Evolutionary conservation across 441 rosid species (phyloP), one percentile per base, ranked within the genome.

Genomic region (Kokia cookei): DNA sequence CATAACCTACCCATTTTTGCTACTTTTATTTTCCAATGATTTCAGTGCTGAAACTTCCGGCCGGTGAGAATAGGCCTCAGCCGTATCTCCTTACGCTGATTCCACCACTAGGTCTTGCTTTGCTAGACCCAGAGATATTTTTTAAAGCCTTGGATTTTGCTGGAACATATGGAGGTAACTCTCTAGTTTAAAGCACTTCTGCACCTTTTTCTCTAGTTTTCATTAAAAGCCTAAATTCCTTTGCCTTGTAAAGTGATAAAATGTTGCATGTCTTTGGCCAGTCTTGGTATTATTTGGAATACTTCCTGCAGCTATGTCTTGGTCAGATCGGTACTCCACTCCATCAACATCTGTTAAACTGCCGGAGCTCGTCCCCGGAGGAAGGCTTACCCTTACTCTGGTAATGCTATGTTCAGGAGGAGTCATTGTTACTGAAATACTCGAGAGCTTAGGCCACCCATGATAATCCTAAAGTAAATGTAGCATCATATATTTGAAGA

Each of bases 111-210:
- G 57, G 75, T 48, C 86, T 94, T 65, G 82, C 99, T 53, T 73
- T 89, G 74, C 87, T 94, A 17, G 93, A 91, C 80, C 99, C 98
- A 6, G 97, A 91, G 82, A 91, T 94, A 78, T 94, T 94, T 80
- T 93, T 93, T 88, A 90, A 90, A 77, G 98, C 99, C 67, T 82
- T 94, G 84, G 98, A 93, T 80, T 91, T 94, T 81, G 94, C 98
- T 10, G 99, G 99, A 72, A 90, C 97, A 22, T 93, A 93, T 73
- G 99, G 97, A 90, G 98, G 98, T 92, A 12, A 11, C 9, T 54
- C 29, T 54, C 42, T 10, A 43, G 47, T 43, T 43, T 10, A 7
- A 37, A n/a, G 3, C 45, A 45, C 3, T 69, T 53, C 37, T 11
- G 7, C 7, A n/a, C 4, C 45, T 60, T 17, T 43, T 57, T n/a